Conservation (phyloP, 495 filamentous ascomycete species). For the Aspergillus sparsus region DNA sequence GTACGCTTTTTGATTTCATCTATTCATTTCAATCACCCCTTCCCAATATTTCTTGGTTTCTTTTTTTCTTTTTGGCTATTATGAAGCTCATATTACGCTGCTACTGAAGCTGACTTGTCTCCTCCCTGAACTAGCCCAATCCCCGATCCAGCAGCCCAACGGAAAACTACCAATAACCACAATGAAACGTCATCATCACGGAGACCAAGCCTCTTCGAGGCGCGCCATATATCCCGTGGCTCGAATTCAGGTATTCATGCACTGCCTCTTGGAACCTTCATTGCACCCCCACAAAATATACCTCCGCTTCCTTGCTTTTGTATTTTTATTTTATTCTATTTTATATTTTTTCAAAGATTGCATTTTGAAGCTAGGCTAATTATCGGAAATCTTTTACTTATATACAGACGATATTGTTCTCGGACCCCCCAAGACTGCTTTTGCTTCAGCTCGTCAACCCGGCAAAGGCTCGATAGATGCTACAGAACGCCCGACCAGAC, state of each 20-base stretch:
- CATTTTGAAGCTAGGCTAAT: constrained; percentile 20
- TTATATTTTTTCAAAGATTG: neutral
- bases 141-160: constrained; percentile 49
- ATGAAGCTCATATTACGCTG: neutral
- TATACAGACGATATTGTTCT: constrained; percentile 81
- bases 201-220: constrained; percentile 61
- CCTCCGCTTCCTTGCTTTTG: neutral
- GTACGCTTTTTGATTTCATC: constrained; percentile 48
- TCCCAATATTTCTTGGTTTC: constrained; percentile 9
- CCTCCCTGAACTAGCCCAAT: constrained; percentile 38
- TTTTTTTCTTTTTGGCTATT: neutral
- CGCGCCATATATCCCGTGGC: constrained; percentile 62
- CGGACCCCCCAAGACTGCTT: constrained; percentile 82
- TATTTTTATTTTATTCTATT: constrained; percentile 1
- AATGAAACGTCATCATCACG: constrained; percentile 42
- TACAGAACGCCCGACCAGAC: constrained; percentile 49
- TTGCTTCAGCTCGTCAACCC: constrained; percentile 71
- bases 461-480: constrained; percentile 53
- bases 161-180: constrained; percentile 48
- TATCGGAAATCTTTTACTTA: constrained; percentile 32
- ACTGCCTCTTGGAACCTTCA: too few species aligned
- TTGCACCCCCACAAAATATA: constrained; percentile 2
- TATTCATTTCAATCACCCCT: neutral
- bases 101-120: constrained; percentile 29
- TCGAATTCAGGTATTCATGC: constrained; percentile 54